These are phyloP conservation scores for Nematocida parisii DNA, from an alignment of 371 early-diverging fungal genomes.

Conservation along the genomic window DNA sequence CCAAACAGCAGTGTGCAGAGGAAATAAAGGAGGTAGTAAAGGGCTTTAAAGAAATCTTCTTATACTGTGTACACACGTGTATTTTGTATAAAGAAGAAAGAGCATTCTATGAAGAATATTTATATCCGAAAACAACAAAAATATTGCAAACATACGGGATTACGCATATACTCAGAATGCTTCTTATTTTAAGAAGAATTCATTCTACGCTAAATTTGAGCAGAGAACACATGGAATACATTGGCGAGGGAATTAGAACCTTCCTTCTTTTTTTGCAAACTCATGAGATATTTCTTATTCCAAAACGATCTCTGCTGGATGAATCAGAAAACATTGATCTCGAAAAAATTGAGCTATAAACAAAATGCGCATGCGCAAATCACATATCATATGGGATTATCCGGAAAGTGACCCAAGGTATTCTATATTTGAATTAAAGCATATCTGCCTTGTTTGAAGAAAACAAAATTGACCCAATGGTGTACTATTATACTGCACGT, in stretches of 20 bases:
- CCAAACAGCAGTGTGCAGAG: constrained; percentile 28
- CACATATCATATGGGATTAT: too few species aligned
- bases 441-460: too few species aligned
- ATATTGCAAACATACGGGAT: constrained; percentile 41
- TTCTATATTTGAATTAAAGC: too few species aligned
- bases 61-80: constrained; percentile 30
- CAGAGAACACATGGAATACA: constrained; percentile 22
- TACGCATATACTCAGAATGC: constrained; percentile 46
- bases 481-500: too few species aligned
- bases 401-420: too few species aligned
- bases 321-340: not conserved
- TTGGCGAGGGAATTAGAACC: constrained; percentile 17
- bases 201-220: not conserved
- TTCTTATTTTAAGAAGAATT: constrained; percentile 10
- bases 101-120: constrained; percentile 16
- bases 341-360: too few species aligned
- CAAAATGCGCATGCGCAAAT: too few species aligned
- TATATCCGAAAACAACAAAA: constrained; percentile 17
- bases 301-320: not conserved
- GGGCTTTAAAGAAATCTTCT: constrained; percentile 50
- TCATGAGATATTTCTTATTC: not conserved
- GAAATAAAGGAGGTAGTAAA: constrained; percentile 52
- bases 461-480: too few species aligned
- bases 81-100: constrained; percentile 53
- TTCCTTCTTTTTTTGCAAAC: constrained; percentile 39